These are phyloP conservation scores for Pythium rishiriense DNA, from an alignment of 352 stramenopile species.

Conservation along the genomic window DNA sequence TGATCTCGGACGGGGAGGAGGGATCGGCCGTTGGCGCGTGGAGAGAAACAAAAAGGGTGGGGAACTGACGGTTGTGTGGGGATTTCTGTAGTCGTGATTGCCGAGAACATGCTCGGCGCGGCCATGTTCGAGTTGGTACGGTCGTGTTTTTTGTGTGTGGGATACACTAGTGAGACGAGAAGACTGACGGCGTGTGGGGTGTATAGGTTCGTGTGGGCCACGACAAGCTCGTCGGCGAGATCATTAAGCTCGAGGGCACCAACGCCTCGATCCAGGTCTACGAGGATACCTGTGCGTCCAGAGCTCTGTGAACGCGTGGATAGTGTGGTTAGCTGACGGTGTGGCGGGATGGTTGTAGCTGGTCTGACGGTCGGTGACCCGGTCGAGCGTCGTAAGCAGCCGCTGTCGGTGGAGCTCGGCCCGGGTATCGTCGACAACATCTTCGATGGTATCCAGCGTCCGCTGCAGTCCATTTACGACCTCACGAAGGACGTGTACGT, in stretches of 20 bases:
- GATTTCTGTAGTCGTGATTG: constrained; percentile 93
- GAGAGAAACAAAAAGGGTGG: background rate
- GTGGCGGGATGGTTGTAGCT: constrained; percentile 28
- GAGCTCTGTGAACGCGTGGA: background rate
- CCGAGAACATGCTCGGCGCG: constrained; percentile 98
- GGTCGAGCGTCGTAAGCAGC: constrained; percentile 96
- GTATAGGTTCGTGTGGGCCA: constrained; percentile 96
- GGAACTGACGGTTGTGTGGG: background rate
- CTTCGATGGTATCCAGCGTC: constrained; percentile 99
- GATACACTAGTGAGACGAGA: background rate
- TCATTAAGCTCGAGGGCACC: constrained; percentile 99
- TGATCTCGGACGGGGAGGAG: no score
- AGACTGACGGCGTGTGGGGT: background rate
- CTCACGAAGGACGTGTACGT: constrained; percentile 97
- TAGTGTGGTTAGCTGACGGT: background rate
- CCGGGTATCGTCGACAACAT: constrained; percentile 99
- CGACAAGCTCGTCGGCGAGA: constrained; percentile 99
- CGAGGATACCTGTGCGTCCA: constrained; percentile 92
- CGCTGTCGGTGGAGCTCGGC: constrained; percentile 98
- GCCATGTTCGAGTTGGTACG: constrained; percentile 96
- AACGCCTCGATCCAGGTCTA: constrained; percentile 99
- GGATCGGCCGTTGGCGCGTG: no score
- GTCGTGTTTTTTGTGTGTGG: background rate
- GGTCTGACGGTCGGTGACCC: constrained; percentile 98
- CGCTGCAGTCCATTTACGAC: constrained; percentile 96